phyloP scores from a whole-genome alignment of 495 filamentous ascomycete genomes.

The Rusavskia elegans region DNA sequence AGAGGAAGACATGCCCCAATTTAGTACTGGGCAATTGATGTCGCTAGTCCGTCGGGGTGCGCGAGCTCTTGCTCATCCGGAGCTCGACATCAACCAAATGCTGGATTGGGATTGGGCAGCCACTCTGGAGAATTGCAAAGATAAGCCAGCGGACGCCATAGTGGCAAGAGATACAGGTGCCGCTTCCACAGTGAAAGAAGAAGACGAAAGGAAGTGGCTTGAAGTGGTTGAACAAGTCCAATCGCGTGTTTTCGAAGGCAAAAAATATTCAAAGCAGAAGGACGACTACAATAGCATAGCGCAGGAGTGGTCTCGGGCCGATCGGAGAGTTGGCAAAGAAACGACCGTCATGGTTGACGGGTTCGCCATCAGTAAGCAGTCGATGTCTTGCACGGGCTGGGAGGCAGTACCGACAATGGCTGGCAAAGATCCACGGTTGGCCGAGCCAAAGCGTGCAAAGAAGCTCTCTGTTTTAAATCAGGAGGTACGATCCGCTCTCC shows the following conservation, averaged over 20 bases:
- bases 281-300: constrained; percentile 23
- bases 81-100: constrained; percentile 41
- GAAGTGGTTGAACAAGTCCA: constrained; percentile 42
- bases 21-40: constrained; percentile 37
- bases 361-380: constrained; percentile 43
- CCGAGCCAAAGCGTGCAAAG: constrained; percentile 26
- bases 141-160: constrained; percentile 29
- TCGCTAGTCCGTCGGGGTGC: constrained; percentile 39
- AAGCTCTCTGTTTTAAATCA: constrained; percentile 31
- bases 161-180: constrained; percentile 17
- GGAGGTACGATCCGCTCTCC: constrained; percentile 14
- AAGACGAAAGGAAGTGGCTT: constrained; percentile 43
- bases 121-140: constrained; percentile 39
- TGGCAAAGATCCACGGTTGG: constrained; percentile 37
- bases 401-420: constrained; percentile 42
- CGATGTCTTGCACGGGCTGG: constrained; percentile 34
- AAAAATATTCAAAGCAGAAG: constrained; percentile 23
- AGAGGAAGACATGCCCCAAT: constrained; percentile 32
- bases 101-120: constrained; percentile 40
- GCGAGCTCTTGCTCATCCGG: constrained; percentile 33
- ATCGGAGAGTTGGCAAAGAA: constrained; percentile 40
- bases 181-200: constrained; percentile 20
- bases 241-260: constrained; percentile 43
- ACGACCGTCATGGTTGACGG: constrained; percentile 44
- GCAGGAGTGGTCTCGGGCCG: constrained; percentile 24